phyloP scores from a whole-genome alignment of 106 monocot genomes.

The Ottelia alismoides region DNA sequence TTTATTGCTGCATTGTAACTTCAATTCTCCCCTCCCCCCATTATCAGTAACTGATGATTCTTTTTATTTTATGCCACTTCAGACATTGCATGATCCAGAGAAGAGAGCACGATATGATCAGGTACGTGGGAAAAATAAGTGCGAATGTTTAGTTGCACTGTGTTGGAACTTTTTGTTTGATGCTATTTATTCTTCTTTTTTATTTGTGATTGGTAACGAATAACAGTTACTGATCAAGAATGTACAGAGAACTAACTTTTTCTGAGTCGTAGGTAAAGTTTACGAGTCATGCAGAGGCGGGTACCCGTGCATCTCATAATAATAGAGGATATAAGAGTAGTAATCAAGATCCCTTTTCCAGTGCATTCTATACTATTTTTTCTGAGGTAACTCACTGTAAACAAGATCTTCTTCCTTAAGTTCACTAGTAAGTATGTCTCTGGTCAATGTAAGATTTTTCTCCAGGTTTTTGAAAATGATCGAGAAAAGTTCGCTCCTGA shows the following conservation, averaged over 20 bases:
- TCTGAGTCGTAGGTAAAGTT: slow-evolving; percentile 20
- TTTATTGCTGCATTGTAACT: no score
- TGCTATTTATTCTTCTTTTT: neutral
- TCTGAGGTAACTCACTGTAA: slow-evolving; percentile 60
- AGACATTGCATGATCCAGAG: slow-evolving; percentile 73
- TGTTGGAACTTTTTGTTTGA: neutral
- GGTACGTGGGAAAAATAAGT: no score
- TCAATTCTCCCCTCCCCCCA: no score
- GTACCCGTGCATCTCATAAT: slow-evolving; percentile 24
- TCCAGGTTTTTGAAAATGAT: slow-evolving; percentile 81
- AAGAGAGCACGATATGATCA: slow-evolving; percentile 76
- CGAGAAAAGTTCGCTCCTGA: slow-evolving; percentile 59
- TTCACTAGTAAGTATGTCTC: no score
- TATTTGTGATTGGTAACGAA: neutral
- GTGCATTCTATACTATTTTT: slow-evolving; percentile 77
- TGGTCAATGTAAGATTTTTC: no score
- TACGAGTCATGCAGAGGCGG: slow-evolving; percentile 27
- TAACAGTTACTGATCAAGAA: neutral
- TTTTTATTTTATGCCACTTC: no score
- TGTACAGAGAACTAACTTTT: slow-evolving; percentile 3
- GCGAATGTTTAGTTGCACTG: neutral
- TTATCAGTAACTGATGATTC: no score
- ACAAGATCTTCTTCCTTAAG: no score
- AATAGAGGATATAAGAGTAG: slow-evolving; percentile 12
- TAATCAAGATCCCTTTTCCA: slow-evolving; percentile 61